These are phyloP conservation scores for Dentipellis sp. DNA, from an alignment of 768 basidiomycete genomes.

Conservation along the genomic window DNA sequence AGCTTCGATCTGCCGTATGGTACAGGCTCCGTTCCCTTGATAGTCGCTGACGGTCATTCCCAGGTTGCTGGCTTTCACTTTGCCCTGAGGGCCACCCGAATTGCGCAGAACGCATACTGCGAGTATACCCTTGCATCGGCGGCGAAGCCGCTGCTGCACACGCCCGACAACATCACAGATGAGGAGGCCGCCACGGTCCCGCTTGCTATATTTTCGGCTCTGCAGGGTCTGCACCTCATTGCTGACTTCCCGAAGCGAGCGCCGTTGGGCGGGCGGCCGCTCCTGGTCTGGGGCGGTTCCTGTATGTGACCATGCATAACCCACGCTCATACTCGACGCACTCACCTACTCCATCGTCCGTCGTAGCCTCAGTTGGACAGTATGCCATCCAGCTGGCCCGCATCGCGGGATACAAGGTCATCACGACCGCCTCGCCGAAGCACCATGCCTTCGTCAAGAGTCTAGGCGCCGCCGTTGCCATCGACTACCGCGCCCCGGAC, in stretches of 20 bases:
- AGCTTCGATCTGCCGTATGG: slow-evolving; percentile 2
- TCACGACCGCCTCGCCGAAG: too few relatives aligned
- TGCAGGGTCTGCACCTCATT: neutral
- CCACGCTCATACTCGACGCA: neutral
- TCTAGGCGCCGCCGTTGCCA: too few relatives aligned
- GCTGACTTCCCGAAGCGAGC: neutral
- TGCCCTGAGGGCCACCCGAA: neutral
- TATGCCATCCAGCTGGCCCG: slow-evolving; percentile 3
- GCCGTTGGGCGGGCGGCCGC: neutral
- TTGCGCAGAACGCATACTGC: neutral
- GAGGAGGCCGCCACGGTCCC: neutral
- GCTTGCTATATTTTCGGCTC: neutral
- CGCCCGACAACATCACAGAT: neutral
- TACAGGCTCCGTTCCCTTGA: too few relatives aligned
- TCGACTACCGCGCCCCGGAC: too few relatives aligned
- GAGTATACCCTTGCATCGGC: neutral
- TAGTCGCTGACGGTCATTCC: too few relatives aligned
- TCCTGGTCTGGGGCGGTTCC: slow-evolving; percentile 2
- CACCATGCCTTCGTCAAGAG: too few relatives aligned
- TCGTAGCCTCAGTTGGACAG: neutral
- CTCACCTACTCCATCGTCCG: slow-evolving; percentile 1
- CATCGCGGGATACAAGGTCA: slow-evolving; percentile 1
- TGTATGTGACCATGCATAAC: neutral
- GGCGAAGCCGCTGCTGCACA: neutral
- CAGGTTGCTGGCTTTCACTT: neutral